phyloP scores from a whole-genome alignment of 257 asterid genomes.

The Echium plantagineum region DNA sequence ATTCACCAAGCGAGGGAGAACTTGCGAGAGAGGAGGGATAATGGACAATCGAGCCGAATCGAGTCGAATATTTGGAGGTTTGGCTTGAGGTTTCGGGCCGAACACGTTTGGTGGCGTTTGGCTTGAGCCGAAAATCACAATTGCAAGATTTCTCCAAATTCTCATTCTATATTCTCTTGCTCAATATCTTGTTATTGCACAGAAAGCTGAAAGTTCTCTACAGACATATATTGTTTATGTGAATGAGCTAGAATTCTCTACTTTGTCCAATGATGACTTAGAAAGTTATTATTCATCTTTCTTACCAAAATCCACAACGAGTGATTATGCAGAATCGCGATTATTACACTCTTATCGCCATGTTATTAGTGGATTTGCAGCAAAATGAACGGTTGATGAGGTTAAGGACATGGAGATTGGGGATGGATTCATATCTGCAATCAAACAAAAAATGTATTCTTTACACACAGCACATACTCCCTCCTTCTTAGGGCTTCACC shows the following conservation, averaged over 20 bases:
- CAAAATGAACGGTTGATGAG: slow-evolving; percentile 5
- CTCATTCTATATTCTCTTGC: no score
- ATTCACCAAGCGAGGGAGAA: no score
- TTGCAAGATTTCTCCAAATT: no score
- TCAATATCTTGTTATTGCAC: no score
- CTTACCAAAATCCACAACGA: neutral
- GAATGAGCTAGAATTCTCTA: neutral
- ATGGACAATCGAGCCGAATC: no score
- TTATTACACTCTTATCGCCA: slow-evolving; percentile 7
- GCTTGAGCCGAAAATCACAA: no score
- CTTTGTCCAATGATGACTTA: neutral
- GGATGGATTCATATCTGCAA: slow-evolving; percentile 7
- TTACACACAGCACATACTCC: slow-evolving; percentile 12
- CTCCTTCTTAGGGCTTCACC: slow-evolving; percentile 9
- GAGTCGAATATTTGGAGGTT: no score
- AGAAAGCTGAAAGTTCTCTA: no score
- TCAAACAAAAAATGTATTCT: slow-evolving; percentile 2
- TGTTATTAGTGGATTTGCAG: slow-evolving; percentile 11
- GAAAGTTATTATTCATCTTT: neutral
- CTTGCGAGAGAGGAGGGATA: no score
- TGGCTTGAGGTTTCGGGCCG: no score
- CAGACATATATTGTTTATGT: neutral
- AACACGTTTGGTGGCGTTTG: no score
- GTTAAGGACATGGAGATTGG: slow-evolving; percentile 4
- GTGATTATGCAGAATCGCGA: neutral